Percentiles rank a stretch among this genome's conserved stretches.
Evolutionary conservation across 495 filamentous ascomycete genomes (phyloP).

Genomic region (Aspergillus saccharolyticus): DNA sequence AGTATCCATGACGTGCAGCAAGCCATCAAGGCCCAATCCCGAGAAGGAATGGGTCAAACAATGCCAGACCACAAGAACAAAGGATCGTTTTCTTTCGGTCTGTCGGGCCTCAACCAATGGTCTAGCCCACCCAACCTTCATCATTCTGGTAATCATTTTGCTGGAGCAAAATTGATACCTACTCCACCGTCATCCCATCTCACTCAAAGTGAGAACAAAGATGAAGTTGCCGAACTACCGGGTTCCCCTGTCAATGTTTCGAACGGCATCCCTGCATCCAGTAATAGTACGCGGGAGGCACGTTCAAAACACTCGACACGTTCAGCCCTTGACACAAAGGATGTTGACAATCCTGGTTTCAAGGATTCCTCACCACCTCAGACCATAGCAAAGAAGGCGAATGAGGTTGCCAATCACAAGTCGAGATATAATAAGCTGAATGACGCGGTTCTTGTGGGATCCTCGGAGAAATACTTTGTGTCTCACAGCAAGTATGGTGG

Average conservation of each 20-base stretch:
- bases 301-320: conserved; percentile 33
- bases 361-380: neutral
- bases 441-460: neutral
- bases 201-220: conserved; percentile 4
- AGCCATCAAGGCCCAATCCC: conserved; percentile 17
- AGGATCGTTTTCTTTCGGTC: conserved; percentile 12
- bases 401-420: neutral
- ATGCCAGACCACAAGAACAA: conserved; percentile 18
- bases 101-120: conserved; percentile 17
- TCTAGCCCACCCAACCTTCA: conserved; percentile 9
- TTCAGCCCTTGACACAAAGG: conserved; percentile 35
- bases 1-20: neutral
- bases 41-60: conserved; percentile 15
- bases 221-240: conserved; percentile 7
- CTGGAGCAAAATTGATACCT: neutral
- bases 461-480: conserved; percentile 24
- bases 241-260: conserved; percentile 12
- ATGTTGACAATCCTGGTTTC: conserved; percentile 7
- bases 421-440: neutral
- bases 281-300: conserved; percentile 21
- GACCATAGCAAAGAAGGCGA: conserved; percentile 4
- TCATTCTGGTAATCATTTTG: conserved; percentile 13
- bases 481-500: conserved; percentile 17
- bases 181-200: neutral
- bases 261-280: conserved; percentile 18